These are phyloP conservation scores for Plasmopara halstedii DNA, from an alignment of 352 stramenopile genomes.

Conservation along the genomic window DNA sequence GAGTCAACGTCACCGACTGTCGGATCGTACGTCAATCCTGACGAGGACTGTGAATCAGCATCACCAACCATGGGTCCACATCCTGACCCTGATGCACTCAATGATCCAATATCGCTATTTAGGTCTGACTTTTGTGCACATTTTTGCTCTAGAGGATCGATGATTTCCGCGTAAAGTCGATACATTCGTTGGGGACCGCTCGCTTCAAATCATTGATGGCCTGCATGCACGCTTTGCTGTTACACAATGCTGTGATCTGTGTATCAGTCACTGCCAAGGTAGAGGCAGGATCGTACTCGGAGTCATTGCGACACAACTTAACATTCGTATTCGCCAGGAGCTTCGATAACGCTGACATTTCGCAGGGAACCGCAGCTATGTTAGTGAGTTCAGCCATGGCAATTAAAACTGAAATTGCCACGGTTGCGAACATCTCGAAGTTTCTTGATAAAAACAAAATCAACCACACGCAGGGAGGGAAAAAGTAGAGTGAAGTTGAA, in stretches of 20 bases:
- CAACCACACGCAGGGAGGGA: too few relatives aligned
- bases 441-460: background rate
- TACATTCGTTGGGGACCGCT: constrained; percentile 25
- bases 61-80: constrained; percentile 6
- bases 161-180: constrained; percentile 23
- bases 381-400: background rate
- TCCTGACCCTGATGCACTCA: constrained; percentile 2
- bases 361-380: constrained; percentile 13
- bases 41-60: constrained; percentile 1
- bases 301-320: constrained; percentile 19
- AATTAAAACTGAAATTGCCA: constrained; percentile 3
- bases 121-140: constrained; percentile 6
- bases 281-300: constrained; percentile 28
- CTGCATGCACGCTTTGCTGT: constrained; percentile 19
- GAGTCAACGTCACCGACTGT: constrained; percentile 9
- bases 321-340: constrained; percentile 21
- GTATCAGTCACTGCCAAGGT: constrained; percentile 15
- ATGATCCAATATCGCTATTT: background rate
- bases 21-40: constrained; percentile 6
- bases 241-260: constrained; percentile 26
- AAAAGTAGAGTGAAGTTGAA: too few relatives aligned
- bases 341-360: constrained; percentile 16
- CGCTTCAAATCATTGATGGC: constrained; percentile 18
- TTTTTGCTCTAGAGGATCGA: constrained; percentile 13
- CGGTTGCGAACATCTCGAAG: background rate